Conservation (phyloP, 2,329 filamentous ascomycete genomes). For the Epichloe elymi region DNA sequence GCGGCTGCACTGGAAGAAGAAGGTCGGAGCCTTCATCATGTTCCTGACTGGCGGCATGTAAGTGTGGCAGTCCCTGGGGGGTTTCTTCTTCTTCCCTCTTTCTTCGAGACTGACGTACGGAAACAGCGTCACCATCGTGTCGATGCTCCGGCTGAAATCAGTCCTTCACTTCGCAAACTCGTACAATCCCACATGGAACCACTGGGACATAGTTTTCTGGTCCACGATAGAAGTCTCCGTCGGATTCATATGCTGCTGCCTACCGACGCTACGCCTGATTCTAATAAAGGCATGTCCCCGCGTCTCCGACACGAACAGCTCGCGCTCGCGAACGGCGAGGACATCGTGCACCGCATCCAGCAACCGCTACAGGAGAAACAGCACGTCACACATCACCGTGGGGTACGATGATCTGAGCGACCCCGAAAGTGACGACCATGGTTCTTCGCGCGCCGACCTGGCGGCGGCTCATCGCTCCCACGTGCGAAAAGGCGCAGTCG, state of each 20-base stretch:
- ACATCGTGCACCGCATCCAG: background rate
- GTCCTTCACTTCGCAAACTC: conserved; percentile 12
- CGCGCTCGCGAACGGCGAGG: background rate
- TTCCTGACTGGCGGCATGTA: conserved; percentile 27
- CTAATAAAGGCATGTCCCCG: conserved; percentile 5
- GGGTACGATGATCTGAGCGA: background rate
- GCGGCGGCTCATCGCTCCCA: background rate
- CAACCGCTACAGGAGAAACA: background rate
- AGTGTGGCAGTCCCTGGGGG: conserved; percentile 4
- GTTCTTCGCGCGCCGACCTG: background rate
- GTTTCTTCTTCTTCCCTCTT: background rate
- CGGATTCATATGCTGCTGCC: conserved; percentile 15
- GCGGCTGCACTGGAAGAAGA: conserved; percentile 14
- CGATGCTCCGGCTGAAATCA: conserved; percentile 12
- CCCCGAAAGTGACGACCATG: background rate
- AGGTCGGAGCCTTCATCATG: conserved; percentile 26
- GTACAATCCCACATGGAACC: conserved; percentile 14
- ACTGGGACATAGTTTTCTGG: conserved; percentile 12
- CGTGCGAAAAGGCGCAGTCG: background rate
- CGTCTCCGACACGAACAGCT: background rate
- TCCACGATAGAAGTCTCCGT: conserved; percentile 14
- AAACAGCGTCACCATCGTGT: conserved; percentile 13
- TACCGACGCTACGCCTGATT: conserved; percentile 14
- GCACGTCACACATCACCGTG: background rate
- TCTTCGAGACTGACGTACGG: no score